Evolutionary conservation across 805 yeast genomes (phyloP), one percentile per base, ranked within the genome.

Genomic region (Metschnikowia noctiluminum): DNA sequence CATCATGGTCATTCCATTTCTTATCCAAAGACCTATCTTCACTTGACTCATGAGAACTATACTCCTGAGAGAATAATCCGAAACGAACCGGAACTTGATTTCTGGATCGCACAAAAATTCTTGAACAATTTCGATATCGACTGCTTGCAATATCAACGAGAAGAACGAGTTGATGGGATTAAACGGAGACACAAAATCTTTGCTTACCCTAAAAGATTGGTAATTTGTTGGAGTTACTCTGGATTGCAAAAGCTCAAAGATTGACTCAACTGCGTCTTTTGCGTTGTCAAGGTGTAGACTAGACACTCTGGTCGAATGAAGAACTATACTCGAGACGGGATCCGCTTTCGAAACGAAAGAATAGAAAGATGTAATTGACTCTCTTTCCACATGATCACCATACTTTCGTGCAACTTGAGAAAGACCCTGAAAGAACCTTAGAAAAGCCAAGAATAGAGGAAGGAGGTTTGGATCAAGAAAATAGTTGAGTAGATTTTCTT

Each of bases 381-480:
- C 89, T 44, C 71, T 72, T 47, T 79, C 78, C 30, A 85, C 87
- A 65, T 86, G 92, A 7, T 82, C 84, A 10, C 89, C 92, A 39
- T 72, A 71, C 52, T 82, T 83, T 50, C 89, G 73, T 48, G 63
- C 70, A 28, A 84, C 64, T 27, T 76, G 70, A 73, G 79, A 79
- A 36, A 78, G 77, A 26, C 84, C 81, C 57, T 84, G 86, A 60
- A 81, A 84, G 14, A 71, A 61, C 45, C 77, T 72, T 28, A 82
- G 68, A n/a, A 82, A 66, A 10, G 75, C 61, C 2, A 80, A 61
- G 1, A 82, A 46, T 32, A 76, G 62, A 9, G 67, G 60, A 38
- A 83, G 60, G 44, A 68, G 72, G 21, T 66, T 62, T n/a, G 68
- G 63, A 7, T 61, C 48, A 15, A 75, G 57, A 14, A 79, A 53